Percentiles rank a stretch among this genome's conserved stretches.
These are phyloP conservation scores for Leptomonas pyrrhocoris DNA, from an alignment of 208 protist species.

Conservation along the genomic window DNA sequence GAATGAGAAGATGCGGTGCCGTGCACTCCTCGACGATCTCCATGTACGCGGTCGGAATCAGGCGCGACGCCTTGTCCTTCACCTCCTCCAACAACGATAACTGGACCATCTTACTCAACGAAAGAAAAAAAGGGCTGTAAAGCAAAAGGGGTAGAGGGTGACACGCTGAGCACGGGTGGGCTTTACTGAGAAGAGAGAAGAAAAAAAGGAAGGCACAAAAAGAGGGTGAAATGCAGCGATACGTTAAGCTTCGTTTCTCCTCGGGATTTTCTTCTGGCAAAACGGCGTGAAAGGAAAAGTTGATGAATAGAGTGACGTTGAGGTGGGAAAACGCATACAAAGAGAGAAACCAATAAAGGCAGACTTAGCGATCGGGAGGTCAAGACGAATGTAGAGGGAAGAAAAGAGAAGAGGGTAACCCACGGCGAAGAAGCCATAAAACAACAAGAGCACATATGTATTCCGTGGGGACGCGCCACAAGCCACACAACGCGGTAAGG, in stretches of 20 bases:
- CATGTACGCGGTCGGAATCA: constrained; percentile 80
- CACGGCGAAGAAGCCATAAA: no score
- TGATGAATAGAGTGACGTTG: neutral
- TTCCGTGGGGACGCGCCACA: no score
- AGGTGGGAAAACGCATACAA: neutral
- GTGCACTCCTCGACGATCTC: constrained; percentile 88
- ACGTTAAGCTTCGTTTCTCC: no score
- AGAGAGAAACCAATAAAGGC: neutral
- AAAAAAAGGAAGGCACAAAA: neutral
- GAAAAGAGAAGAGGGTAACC: neutral
- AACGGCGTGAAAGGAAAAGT: no score
- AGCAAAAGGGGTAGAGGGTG: neutral
- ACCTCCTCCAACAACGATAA: constrained; percentile 77
- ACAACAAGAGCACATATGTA: no score
- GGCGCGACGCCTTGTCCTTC: constrained; percentile 65
- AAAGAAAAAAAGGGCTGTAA: constrained; percentile 4
- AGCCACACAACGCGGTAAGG: no score
- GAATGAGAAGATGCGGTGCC: constrained; percentile 49
- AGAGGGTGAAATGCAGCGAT: no score
- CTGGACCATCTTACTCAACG: constrained; percentile 51
- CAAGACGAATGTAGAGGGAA: neutral
- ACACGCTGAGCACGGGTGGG: neutral
- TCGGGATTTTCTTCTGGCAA: no score
- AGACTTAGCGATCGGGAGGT: neutral
- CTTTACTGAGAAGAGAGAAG: neutral